phyloP scores from a whole-genome alignment of 2,329 filamentous ascomycete species.

The Aspergillus latus region DNA sequence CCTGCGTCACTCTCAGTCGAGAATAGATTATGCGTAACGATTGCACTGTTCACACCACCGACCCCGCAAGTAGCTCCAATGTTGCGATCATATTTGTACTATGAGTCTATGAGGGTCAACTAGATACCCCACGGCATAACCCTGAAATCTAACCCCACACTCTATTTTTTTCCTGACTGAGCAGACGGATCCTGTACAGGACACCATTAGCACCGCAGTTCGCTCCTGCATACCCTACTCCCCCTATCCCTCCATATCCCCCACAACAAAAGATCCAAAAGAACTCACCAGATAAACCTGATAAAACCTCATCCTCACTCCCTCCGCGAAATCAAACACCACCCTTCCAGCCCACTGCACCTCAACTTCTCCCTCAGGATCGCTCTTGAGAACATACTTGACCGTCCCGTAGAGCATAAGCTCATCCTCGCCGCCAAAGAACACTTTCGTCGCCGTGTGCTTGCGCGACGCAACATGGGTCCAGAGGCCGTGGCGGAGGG shows the following conservation, averaged over 20 bases:
- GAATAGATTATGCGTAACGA: slow-evolving; percentile 7
- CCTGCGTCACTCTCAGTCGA: background rate
- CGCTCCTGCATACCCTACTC: background rate
- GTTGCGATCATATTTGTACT: too few relatives aligned
- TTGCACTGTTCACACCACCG: background rate
- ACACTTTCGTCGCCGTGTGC: slow-evolving; percentile 33
- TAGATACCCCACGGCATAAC: background rate
- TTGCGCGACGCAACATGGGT: slow-evolving; percentile 36
- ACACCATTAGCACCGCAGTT: background rate
- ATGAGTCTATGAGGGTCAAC: too few relatives aligned
- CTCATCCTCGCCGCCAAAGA: slow-evolving; percentile 34
- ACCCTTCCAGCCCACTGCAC: slow-evolving; percentile 40
- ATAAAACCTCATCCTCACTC: slow-evolving; percentile 40
- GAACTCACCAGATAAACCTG: slow-evolving; percentile 42
- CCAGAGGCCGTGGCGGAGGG: slow-evolving; percentile 38
- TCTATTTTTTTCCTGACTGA: slow-evolving; percentile 36
- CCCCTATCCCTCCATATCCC: background rate
- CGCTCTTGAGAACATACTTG: slow-evolving; percentile 33
- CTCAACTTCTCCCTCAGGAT: slow-evolving; percentile 32
- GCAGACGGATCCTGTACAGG: slow-evolving; percentile 34
- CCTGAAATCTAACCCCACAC: background rate
- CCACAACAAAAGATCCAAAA: background rate
- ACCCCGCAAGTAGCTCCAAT: too few relatives aligned
- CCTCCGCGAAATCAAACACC: slow-evolving; percentile 29
- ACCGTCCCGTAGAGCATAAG: slow-evolving; percentile 42